These are phyloP conservation scores for Carex scoparia DNA, from an alignment of 176 grass and related monocot genomes.

Conservation along the genomic window DNA sequence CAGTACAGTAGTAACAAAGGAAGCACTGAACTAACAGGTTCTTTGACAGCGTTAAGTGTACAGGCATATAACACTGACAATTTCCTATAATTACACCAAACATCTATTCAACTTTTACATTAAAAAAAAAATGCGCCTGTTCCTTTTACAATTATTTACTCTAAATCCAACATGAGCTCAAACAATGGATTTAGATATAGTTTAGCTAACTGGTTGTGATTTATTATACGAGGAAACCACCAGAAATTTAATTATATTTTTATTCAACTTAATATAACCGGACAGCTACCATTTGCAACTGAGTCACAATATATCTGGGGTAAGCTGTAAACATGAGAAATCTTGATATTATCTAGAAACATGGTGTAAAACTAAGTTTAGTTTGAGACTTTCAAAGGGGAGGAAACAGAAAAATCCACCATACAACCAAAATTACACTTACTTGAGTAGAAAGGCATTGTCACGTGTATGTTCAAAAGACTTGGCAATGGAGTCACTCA, in stretches of 20 bases:
- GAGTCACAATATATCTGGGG: neutral
- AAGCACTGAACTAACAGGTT: neutral
- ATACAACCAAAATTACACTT: constrained; percentile 11
- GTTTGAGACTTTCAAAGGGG: neutral
- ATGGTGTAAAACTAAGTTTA: neutral
- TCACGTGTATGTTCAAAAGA: constrained; percentile 82
- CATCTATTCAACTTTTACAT: neutral
- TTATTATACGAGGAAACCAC: neutral
- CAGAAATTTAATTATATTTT: neutral
- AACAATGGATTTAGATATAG: neutral
- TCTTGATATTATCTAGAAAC: neutral
- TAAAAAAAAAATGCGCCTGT: neutral
- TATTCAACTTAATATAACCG: neutral
- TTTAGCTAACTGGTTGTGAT: neutral
- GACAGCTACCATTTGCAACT: neutral
- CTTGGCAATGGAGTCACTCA: constrained; percentile 87
- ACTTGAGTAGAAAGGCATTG: constrained; percentile 87
- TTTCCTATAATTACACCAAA: neutral
- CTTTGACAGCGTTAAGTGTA: neutral
- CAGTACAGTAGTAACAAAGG: constrained; percentile 2
- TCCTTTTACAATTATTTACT: neutral
- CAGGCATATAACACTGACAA: neutral
- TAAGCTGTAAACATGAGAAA: neutral
- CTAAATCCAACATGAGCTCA: neutral
- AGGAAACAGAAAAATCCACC: neutral